A percentile compares a stretch with the other conserved stretches of the same genome.
Evolutionary conservation across 768 basidiomycete species (phyloP).

Genomic region (Cyclocybe aegerita): DNA sequence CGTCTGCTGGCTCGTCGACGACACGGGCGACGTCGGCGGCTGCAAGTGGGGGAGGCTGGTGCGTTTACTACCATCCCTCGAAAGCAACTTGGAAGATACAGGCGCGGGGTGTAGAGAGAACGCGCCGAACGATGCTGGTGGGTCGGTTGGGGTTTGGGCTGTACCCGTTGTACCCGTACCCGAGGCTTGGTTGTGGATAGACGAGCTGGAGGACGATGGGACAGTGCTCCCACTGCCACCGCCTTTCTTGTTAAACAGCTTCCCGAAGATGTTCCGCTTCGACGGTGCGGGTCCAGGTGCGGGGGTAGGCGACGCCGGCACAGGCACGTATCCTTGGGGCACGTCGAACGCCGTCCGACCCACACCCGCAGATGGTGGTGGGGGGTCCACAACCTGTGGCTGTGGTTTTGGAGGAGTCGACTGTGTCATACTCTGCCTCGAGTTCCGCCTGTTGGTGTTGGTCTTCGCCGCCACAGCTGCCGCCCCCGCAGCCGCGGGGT

Average conservation of each 20-base stretch:
- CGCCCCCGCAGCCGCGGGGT: too few species aligned
- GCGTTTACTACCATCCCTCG: not conserved
- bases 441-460: not conserved
- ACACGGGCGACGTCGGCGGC: conserved; percentile 13
- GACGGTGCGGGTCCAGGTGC: conserved; percentile 23
- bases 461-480: too few species aligned
- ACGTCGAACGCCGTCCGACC: too few species aligned
- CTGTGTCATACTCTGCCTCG: too few species aligned
- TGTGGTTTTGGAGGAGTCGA: too few species aligned
- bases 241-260: conserved; percentile 58
- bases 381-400: not conserved
- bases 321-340: conserved; percentile 24
- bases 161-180: too few species aligned
- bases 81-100: conserved; percentile 11
- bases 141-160: not conserved
- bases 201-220: too few species aligned
- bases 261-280: conserved; percentile 67
- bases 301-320: conserved; percentile 14
- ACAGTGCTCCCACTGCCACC: too few species aligned
- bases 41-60: conserved; percentile 9
- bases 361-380: too few species aligned
- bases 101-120: conserved; percentile 19
- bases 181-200: too few species aligned
- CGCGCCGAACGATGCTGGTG: conserved; percentile 10
- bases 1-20: conserved; percentile 14